These are phyloP conservation scores for Curvularia eragrostidis DNA, from an alignment of 2,329 filamentous ascomycete species.

Conservation along the genomic window DNA sequence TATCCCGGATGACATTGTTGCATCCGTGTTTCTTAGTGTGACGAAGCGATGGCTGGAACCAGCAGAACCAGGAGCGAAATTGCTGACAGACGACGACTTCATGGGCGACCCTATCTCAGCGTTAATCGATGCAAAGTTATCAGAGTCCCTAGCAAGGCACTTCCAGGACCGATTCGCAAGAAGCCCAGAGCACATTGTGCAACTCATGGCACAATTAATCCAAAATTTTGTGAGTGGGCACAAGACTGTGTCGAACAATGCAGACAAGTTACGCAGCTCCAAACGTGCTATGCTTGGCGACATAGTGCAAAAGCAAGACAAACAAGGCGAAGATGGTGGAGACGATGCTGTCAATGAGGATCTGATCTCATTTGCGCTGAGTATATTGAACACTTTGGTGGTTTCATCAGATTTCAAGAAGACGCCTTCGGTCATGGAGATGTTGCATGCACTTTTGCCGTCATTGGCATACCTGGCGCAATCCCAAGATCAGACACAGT, in stretches of 20 bases:
- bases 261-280: slow-evolving; percentile 22
- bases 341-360: slow-evolving; percentile 36
- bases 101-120: slow-evolving; percentile 54
- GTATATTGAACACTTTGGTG: slow-evolving; percentile 49
- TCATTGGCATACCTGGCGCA: slow-evolving; percentile 37
- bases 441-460: slow-evolving; percentile 17
- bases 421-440: slow-evolving; percentile 29
- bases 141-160: slow-evolving; percentile 70
- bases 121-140: slow-evolving; percentile 65
- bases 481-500: background rate
- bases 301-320: slow-evolving; percentile 30
- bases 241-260: slow-evolving; percentile 52
- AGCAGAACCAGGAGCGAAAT: slow-evolving; percentile 13
- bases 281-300: slow-evolving; percentile 37
- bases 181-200: slow-evolving; percentile 69
- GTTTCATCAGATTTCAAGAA: slow-evolving; percentile 44
- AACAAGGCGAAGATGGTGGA: background rate
- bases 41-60: slow-evolving; percentile 64
- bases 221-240: slow-evolving; percentile 52
- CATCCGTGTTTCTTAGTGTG: slow-evolving; percentile 66
- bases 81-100: slow-evolving; percentile 39
- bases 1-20: slow-evolving; percentile 62
- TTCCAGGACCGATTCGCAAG: slow-evolving; percentile 69
- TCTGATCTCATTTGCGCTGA: slow-evolving; percentile 51
- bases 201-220: slow-evolving; percentile 68